Evolutionary conservation across 495 filamentous ascomycete species (phyloP), one percentile per base, ranked within the genome.

Genomic region (Apiosordaria backusii): DNA sequence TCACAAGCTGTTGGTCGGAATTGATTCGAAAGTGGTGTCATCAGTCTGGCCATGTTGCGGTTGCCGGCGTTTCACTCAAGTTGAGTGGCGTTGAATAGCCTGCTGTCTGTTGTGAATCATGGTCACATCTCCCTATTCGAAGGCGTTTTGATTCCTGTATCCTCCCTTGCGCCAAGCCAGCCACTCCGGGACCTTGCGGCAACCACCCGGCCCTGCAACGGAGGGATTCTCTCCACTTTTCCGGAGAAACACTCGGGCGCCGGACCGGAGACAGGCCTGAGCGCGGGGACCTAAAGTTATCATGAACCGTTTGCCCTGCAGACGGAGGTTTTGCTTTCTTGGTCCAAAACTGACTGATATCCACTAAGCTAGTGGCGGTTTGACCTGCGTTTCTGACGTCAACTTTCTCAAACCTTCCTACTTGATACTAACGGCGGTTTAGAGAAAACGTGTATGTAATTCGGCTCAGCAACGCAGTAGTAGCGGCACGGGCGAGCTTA

Each of bases 401-500:
- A 55, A 55, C 52, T 55, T 55, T 55, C 52, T 19, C 52, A 15
- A 16, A 6, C 40, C 16, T 50, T 55, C 52, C 19, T 55, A 7
- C 16, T 13, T 45, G 18, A 19, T 21, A 19, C 18, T 18, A 21
- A 21, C n/a, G n/a, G 4, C 52, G 52, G 18, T 54, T 22, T 18
- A 54, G 4, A 23, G 22, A 22, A 53, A 53, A n/a, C n/a, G n/a
- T n/a, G 50, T 18, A 53, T 16, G 50, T 18, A 23, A 19, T 55
- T 55, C 52, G 19, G 50, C 16, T 53, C 19, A 16, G 15, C 50
- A 53, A 53, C 50, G 16, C 4, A 53, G 19, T 29, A 29, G 18
- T 27, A 59, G 26, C 24, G 27, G 59, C 59, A 61, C 59, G 59
- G 57, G 26, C 27, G 21, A 24, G 60, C 60, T 62, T 52, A 62